These are phyloP conservation scores for Coemansia furcata DNA, from an alignment of 192 early-diverging fungal genomes.

Conservation along the genomic window DNA sequence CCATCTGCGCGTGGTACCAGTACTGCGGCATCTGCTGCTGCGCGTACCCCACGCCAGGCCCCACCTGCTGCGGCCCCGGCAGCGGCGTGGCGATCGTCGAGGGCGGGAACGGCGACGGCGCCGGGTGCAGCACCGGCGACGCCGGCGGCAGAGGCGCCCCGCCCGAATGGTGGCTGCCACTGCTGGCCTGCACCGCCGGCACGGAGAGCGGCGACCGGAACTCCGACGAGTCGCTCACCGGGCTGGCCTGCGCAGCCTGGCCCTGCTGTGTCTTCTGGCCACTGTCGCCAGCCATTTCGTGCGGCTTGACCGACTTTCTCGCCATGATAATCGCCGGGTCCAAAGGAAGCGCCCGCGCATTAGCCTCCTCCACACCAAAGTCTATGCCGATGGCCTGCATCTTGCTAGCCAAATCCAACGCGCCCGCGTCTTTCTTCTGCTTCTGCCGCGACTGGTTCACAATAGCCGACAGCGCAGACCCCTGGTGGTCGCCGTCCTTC, in stretches of 20 bases:
- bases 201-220: slow-evolving; percentile 40
- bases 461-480: slow-evolving; percentile 16
- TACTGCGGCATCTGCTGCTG: slow-evolving; percentile 21
- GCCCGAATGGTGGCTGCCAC: background rate
- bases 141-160: slow-evolving; percentile 16
- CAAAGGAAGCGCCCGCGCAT: slow-evolving; percentile 9
- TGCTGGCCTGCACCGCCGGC: slow-evolving; percentile 13
- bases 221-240: background rate
- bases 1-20: slow-evolving; percentile 29
- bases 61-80: slow-evolving; percentile 13
- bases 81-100: slow-evolving; percentile 49
- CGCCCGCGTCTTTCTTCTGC: slow-evolving; percentile 5
- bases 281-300: slow-evolving; percentile 2
- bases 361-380: slow-evolving; percentile 7
- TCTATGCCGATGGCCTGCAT: slow-evolving; percentile 49
- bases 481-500: slow-evolving; percentile 13
- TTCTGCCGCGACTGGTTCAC: slow-evolving; percentile 35
- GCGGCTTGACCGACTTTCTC: slow-evolving; percentile 41
- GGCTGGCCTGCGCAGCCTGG: background rate
- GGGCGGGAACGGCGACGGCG: slow-evolving; percentile 43
- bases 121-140: slow-evolving; percentile 41
- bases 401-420: slow-evolving; percentile 31
- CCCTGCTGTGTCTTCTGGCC: background rate
- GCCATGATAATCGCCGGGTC: slow-evolving; percentile 48
- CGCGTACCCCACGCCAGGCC: slow-evolving; percentile 5